These are phyloP conservation scores for Cenococcum geophilum DNA, from an alignment of 495 filamentous ascomycete genomes.

Conservation along the genomic window DNA sequence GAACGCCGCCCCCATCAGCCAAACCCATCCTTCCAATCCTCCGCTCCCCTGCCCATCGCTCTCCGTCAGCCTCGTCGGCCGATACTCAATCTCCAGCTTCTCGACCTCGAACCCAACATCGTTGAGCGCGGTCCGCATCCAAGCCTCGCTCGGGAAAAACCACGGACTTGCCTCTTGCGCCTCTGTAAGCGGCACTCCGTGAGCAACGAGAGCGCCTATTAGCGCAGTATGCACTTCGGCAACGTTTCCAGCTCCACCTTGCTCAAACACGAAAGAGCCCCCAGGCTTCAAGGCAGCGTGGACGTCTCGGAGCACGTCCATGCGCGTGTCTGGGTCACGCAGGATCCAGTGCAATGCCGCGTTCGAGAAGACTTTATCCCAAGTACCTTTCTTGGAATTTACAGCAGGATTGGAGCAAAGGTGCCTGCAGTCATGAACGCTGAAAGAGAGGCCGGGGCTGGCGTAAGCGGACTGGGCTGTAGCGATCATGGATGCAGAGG, in stretches of 20 bases:
- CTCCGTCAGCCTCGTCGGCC: constrained; percentile 55
- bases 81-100: constrained; percentile 55
- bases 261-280: constrained; percentile 63
- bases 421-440: constrained; percentile 45
- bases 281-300: constrained; percentile 44
- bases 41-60: constrained; percentile 41
- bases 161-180: constrained; percentile 55
- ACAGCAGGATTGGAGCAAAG: constrained; percentile 33
- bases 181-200: constrained; percentile 46
- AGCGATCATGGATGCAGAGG: constrained; percentile 47
- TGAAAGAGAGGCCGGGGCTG: constrained; percentile 34
- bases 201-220: constrained; percentile 46
- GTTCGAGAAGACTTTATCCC: constrained; percentile 68
- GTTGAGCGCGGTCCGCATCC: constrained; percentile 49
- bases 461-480: constrained; percentile 40
- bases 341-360: constrained; percentile 79
- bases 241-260: constrained; percentile 67
- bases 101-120: constrained; percentile 55
- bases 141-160: constrained; percentile 64
- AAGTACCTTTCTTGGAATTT: constrained; percentile 32
- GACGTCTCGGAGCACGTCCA: constrained; percentile 34
- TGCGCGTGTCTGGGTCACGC: constrained; percentile 39
- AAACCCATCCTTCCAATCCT: constrained; percentile 66
- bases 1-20: constrained; percentile 56
- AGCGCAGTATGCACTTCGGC: constrained; percentile 58